Evolutionary conservation across 2,329 filamentous ascomycete genomes (phyloP), one percentile per base, ranked within the genome.

Genomic region (Elsinoe arachidis): DNA sequence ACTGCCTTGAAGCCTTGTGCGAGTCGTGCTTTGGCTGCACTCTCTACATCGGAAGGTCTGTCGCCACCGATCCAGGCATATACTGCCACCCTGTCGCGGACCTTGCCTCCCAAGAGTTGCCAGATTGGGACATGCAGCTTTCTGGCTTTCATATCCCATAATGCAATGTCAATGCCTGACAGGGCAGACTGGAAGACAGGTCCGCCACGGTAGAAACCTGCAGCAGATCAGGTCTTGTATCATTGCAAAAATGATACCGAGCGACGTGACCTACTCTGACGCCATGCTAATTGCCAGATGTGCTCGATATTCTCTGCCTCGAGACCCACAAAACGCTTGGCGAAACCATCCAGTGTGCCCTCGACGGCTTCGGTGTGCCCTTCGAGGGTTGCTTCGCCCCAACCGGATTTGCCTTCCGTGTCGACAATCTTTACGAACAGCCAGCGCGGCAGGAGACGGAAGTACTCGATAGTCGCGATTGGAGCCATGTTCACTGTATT

Each of bases 51-150:
- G 6, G 73, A 69, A 0, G 87, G 87, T 3, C 85, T 74, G 63
- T 90, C 86, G 2, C 87, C 87, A 2, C 87, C 87, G 58, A 90
- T 90, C 86, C 87, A 90, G 12, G 83, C 83, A 65, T 90, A 90
- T 0, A 90, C 86, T 60, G 82, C 82, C 11, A 88, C 72, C 64
- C 84, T 85, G 61, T 84, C 76, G 44, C 87, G 78, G 1, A 91
- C 79, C 59, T 88, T 88, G 3, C 87, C 88, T 3, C 88, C 88
- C 0, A 91, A 77, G 0, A 92, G 75, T 62, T 89, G 80, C 64
- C 89, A 84, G 49, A 91, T 79, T 0, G 87, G 87, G 0, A 90
- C 82, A 6, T 80, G 78, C 2, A 85, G 71, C 60, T 76, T 80
- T 47, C 81, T 74, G 14, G 81, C 81, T 74, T 90, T 90, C 17